Evolutionary conservation across 305 asterid species (phyloP), one percentile per base, ranked within the genome.

Genomic region (Ilex paraguariensis): DNA sequence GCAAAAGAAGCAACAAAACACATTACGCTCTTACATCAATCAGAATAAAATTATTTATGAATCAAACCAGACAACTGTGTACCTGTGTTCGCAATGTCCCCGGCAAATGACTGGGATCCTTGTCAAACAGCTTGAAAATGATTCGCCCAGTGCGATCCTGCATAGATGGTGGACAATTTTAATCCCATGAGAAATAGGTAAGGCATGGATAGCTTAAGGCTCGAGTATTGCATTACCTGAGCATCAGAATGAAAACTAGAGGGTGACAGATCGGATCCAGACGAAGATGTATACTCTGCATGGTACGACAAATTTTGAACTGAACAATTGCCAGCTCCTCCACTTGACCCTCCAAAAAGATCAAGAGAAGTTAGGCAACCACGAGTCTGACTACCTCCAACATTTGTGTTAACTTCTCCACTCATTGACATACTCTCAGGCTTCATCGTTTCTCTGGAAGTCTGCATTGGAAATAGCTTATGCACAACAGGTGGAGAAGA

Each of bases 21-120:
- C 10, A 71, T 49, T 54, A 39, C 28, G 49, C 0, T 31, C 62
- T 63, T 55, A 74, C 54, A 39, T 61, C 16, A 64, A 72, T 51
- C 39, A 50, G 64, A 39, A 33, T 53, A 58, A 64, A 45, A 45
- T 49, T 17, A 54, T 44, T 46, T 36, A 45, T 49, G 55, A 31
- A 49, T 42, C 51, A 76, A 64, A 36, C 36, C 21, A 46, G 63
- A 49, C 31, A 69, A 59, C 59, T 53, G 59, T 74, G 70, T 36
- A 87, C 97, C 92, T 87, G 90, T 30, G 80, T 36, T 48, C 88
- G 79, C 55, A 90, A 75, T 70, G 95, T 66, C n/a, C 82, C 86
- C 7, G 95, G 97, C 74, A 90, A 75, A 62, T 90, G 90, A 72
- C 95, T 79, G 32, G 97, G 97, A 78, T 90, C 91, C 84, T 90